Conservation (phyloP, 768 basidiomycete species). For the Kwoniella bestiolae region DNA sequence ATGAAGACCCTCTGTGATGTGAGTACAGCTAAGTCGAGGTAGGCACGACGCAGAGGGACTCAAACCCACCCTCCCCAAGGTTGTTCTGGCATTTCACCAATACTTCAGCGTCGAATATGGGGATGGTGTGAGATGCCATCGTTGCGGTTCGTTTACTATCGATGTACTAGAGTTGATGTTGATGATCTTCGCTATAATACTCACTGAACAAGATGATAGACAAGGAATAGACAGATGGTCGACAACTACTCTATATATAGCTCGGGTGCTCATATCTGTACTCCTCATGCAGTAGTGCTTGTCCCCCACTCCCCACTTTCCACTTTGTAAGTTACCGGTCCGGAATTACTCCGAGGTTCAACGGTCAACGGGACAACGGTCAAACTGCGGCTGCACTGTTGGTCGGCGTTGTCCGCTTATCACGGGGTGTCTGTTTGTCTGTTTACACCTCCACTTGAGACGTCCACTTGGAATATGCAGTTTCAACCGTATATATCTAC, state of each 20-base stretch:
- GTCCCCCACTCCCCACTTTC: background rate
- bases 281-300: too few relatives aligned
- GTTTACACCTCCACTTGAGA: background rate
- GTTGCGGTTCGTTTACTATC: too few relatives aligned
- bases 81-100: conserved; percentile 43
- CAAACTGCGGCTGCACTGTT: background rate
- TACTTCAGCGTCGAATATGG: conserved; percentile 42
- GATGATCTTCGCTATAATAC: too few relatives aligned
- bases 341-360: background rate
- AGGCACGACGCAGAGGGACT: too few relatives aligned
- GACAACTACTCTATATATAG: background rate
- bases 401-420: background rate
- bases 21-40: too few relatives aligned
- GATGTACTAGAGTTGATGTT: too few relatives aligned
- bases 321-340: background rate
- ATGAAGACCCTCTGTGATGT: too few relatives aligned
- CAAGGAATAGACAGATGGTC: background rate
- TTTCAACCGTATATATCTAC: too few relatives aligned
- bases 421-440: too few relatives aligned
- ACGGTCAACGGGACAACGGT: too few relatives aligned
- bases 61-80: conserved; percentile 52
- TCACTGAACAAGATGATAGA: too few relatives aligned
- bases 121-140: conserved; percentile 21
- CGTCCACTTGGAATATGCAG: too few relatives aligned
- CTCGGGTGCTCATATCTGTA: background rate